A percentile compares a stretch with the other conserved stretches of the same genome.
Conservation (phyloP, 352 stramenopile species). For the Globisporangium paddicum region DNA sequence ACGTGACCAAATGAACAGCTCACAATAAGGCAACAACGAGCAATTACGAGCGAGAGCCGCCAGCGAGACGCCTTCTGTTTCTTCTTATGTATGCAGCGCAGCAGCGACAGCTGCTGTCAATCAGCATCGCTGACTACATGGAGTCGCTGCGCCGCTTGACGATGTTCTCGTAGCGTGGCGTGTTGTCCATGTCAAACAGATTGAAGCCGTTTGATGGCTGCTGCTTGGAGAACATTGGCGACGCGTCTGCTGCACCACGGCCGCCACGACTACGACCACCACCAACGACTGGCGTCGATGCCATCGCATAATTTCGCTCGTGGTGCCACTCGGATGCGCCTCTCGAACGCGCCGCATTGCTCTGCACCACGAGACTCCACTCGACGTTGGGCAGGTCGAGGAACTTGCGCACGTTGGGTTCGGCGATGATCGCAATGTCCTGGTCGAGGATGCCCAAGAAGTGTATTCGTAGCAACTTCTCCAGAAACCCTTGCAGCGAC, state of each 20-base stretch:
- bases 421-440: constrained; percentile 56
- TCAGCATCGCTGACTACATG: constrained; percentile 27
- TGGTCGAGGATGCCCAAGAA: constrained; percentile 70
- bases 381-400: constrained; percentile 61
- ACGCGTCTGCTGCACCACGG: constrained; percentile 1
- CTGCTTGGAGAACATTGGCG: constrained; percentile 20
- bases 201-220: constrained; percentile 22
- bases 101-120: neutral
- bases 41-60: neutral
- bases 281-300: constrained; percentile 11
- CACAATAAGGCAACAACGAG: neutral
- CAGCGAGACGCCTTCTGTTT: neutral
- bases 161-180: constrained; percentile 28
- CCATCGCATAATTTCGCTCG: constrained; percentile 21
- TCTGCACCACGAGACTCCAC: constrained; percentile 63
- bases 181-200: constrained; percentile 17
- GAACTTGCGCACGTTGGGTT: constrained; percentile 62
- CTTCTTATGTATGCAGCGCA: neutral
- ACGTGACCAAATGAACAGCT: neutral
- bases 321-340: constrained; percentile 1
- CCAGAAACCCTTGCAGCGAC: constrained; percentile 58
- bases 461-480: constrained; percentile 43
- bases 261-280: constrained; percentile 3
- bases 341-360: constrained; percentile 1
- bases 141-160: constrained; percentile 42